Base-by-base conservation (phyloP, 1,139 yeast species). In the Suhomyces bribrorum region DNA sequence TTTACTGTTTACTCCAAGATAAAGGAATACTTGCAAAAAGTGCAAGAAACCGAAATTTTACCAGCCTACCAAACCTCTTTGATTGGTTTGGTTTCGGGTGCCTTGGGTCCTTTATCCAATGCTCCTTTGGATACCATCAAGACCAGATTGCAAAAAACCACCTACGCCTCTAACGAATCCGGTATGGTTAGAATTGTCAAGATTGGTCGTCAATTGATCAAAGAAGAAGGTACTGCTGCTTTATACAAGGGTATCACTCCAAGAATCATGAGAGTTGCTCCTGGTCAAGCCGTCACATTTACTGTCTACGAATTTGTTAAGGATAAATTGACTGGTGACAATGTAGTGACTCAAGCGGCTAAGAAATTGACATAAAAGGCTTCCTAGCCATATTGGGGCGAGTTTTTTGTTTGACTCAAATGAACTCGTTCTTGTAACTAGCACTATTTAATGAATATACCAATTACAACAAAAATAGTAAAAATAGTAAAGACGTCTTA, bases 231-330 rank as follows among this genome's bases (percentile, higher is more conserved):
- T 26, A 78, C 86, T 53, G 73, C 69, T 41, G 96, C 97, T 11
- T 77, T 90, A 44, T 90, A 92, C 73, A 87, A 90, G 66, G 98
- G 98, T 70, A 92, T 92, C 60, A 89, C 97, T 28, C 98, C 98
- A 54, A 85, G 98, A 74, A 92, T 92, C 54, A 89, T 92, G 95
- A 85, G 98, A 70, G 98, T 92, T 41, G 98, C 98, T 13, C 97
- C 98, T 16, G 98, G 98, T 47, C 98, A 92, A 69, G 97, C 97
- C 40, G 97, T 92, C 41, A 94, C 97, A 14, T 92, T 92, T 69
- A 92, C 97, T 6, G 96, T 92, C 34, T 92, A 92, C 66, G 98
- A 92, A 67, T 84, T 75, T 60, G 86, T 89, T 62, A 86, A 90
- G 65, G 79, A 75, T 26, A 69, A 75, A 38, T 74, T 90, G 61